Evolutionary conservation across 2,329 filamentous ascomycete genomes (phyloP), one percentile per base, ranked within the genome.

Genomic region (Sclerotinia sclerotiorum): DNA sequence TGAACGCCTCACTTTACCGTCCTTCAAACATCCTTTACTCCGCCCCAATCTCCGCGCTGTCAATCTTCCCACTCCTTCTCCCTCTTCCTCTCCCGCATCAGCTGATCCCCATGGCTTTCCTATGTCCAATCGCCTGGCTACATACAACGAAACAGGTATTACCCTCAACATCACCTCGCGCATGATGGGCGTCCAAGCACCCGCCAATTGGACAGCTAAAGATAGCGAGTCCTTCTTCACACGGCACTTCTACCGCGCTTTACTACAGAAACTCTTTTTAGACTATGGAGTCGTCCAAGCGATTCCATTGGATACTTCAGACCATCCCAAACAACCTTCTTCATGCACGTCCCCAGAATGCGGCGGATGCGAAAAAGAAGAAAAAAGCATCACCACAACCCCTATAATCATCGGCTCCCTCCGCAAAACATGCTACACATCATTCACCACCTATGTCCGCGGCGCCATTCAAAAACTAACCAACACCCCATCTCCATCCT

Each of bases 181-280:
- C 56, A 97, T 97, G 90, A 97, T 98, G 94, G 94, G 94, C 3
- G 94, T 96, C 62, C 95, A 99, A 81, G 95, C 95, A 10, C 94
- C 95, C 1, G 84, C 89, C 69, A 99, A 99, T 81, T 99, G 95
- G 95, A 91, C 90, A 2, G 82, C 84, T 32, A 82, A 84, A 39
- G 94, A 97, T 70, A 96, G 92, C 77, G 90, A 93, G 64, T 84
- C 83, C 10, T 99, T 98, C 81, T 98, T 99, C 82, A 92, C 89
- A 0, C 87, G 94, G 0, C 95, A 99, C 79, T 97, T 95, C 79
- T 99, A 90, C 82, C 91, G 95, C 56, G 92, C 95, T 0, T 83
- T 98, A 0, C 82, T 98, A 29, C 95, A 99, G 79, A 90, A 90
- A 69, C 90, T 99, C n/a, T 93, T 98, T 71, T 84, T 97, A 0